Evolutionary conservation across 2,329 filamentous ascomycete genomes (phyloP).

Genomic region (Exophiala sp.): DNA sequence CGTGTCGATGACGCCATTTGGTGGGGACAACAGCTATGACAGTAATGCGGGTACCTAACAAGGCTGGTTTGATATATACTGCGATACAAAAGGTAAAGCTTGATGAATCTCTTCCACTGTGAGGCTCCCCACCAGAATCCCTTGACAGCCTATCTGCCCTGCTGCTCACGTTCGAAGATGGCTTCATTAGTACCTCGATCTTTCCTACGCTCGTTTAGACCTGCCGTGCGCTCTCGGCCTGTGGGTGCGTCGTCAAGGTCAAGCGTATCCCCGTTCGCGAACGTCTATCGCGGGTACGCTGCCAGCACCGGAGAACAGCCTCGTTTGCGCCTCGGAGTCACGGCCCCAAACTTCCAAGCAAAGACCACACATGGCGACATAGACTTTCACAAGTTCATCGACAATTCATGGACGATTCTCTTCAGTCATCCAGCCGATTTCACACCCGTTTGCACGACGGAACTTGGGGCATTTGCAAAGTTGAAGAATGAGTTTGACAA

Average conservation of each 20-base stretch:
- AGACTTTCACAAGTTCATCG: slow-evolving; percentile 66
- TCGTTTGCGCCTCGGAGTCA: slow-evolving; percentile 61
- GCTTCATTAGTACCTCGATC: slow-evolving; percentile 8
- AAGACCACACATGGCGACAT: slow-evolving; percentile 60
- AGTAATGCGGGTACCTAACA: too few species aligned
- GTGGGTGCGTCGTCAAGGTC: not conserved
- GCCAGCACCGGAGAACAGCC: slow-evolving; percentile 17
- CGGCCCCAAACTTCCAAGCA: slow-evolving; percentile 62
- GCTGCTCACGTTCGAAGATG: slow-evolving; percentile 1
- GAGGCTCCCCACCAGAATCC: too few species aligned
- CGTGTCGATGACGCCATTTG: not conserved
- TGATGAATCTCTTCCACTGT: not conserved
- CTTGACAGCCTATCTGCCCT: too few species aligned
- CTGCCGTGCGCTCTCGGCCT: slow-evolving; percentile 1
- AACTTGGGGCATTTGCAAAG: slow-evolving; percentile 88
- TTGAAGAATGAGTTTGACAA: slow-evolving; percentile 81
- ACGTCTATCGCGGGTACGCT: slow-evolving; percentile 9
- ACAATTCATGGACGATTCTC: slow-evolving; percentile 61
- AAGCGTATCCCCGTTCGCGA: not conserved
- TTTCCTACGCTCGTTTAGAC: slow-evolving; percentile 7
- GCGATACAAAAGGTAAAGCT: too few species aligned
- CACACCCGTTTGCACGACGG: slow-evolving; percentile 92
- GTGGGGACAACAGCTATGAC: not conserved
- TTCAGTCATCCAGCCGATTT: slow-evolving; percentile 74
- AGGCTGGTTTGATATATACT: too few species aligned